Conservation (phyloP, 148 eudicot species). For the Diospyros kaki region DNA sequence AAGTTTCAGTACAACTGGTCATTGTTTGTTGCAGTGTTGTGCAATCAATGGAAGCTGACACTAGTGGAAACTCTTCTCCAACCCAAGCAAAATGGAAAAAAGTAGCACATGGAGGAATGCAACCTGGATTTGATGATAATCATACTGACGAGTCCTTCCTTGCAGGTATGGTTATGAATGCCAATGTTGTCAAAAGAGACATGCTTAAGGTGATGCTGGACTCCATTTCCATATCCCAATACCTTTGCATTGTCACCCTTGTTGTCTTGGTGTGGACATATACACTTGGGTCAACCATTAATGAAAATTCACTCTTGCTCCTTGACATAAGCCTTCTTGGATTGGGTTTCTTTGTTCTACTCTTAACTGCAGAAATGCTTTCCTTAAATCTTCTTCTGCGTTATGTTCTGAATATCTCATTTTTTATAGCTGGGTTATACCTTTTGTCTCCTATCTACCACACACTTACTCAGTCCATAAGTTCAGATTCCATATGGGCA, state of each 20-base stretch:
- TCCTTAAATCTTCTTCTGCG: conserved; percentile 42
- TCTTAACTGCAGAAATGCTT: conserved; percentile 60
- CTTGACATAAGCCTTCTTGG: conserved; percentile 65
- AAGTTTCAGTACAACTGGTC: neutral
- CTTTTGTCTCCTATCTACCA: conserved; percentile 90
- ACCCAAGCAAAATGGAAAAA: conserved; percentile 66
- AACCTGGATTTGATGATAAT: conserved; percentile 90
- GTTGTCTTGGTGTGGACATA: conserved; percentile 82
- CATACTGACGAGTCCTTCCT: conserved; percentile 88
- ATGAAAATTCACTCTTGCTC: conserved; percentile 57
- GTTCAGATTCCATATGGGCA: conserved; percentile 90
- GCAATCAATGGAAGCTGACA: conserved; percentile 26
- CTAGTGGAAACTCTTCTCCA: conserved; percentile 18
- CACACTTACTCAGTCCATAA: conserved; percentile 82
- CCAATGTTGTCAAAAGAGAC: conserved; percentile 83
- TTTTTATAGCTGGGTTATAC: conserved; percentile 68
- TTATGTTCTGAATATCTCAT: conserved; percentile 63
- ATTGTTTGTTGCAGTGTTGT: neutral
- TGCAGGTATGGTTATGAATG: conserved; percentile 88
- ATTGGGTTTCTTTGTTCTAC: conserved; percentile 62
- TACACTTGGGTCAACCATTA: conserved; percentile 65
- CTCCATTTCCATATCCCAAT: conserved; percentile 85
- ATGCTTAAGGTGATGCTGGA: conserved; percentile 72
- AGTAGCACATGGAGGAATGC: conserved; percentile 98
- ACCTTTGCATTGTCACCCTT: conserved; percentile 79